A percentile compares a stretch with the other conserved stretches of the same genome.
These are phyloP conservation scores for Talaromyces atroroseus DNA, from an alignment of 2,329 filamentous ascomycete genomes.

Conservation along the genomic window DNA sequence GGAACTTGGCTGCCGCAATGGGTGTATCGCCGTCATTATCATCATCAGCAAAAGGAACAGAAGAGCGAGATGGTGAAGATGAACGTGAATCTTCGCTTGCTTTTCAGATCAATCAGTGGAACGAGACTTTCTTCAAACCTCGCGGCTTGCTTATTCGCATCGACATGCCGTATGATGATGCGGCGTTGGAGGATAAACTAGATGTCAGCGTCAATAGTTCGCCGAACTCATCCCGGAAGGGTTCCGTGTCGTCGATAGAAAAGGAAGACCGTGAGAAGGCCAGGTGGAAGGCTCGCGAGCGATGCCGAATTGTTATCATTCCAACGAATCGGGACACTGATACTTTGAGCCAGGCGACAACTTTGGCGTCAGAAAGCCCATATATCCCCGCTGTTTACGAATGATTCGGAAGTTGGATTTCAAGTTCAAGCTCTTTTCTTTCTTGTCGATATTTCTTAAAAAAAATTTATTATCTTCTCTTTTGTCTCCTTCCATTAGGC, in stretches of 20 bases:
- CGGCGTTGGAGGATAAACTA: slow-evolving; percentile 21
- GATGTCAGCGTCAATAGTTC: slow-evolving; percentile 15
- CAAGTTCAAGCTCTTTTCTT: neutral
- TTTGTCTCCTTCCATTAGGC: neutral
- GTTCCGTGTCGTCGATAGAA: neutral
- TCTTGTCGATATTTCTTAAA: neutral
- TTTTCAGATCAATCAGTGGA: slow-evolving; percentile 23
- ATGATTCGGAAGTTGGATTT: neutral
- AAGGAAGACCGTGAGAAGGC: neutral
- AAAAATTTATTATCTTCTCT: no score
- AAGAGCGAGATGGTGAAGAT: neutral
- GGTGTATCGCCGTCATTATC: neutral
- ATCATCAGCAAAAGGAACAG: neutral
- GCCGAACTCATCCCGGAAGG: slow-evolving; percentile 4
- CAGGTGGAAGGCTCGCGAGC: slow-evolving; percentile 2
- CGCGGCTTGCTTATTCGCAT: slow-evolving; percentile 26
- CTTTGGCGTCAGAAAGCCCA: slow-evolving; percentile 4
- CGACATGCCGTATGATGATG: slow-evolving; percentile 26
- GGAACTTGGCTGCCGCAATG: slow-evolving; percentile 23
- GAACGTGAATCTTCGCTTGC: slow-evolving; percentile 13
- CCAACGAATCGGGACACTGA: slow-evolving; percentile 14
- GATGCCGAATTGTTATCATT: slow-evolving; percentile 25
- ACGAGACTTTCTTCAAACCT: slow-evolving; percentile 25
- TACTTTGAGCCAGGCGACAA: neutral
- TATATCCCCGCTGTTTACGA: slow-evolving; percentile 11